A percentile compares a stretch with the other conserved stretches of the same genome.
Conservation (phyloP, 257 asterid species). For the Handroanthus guayacan region DNA sequence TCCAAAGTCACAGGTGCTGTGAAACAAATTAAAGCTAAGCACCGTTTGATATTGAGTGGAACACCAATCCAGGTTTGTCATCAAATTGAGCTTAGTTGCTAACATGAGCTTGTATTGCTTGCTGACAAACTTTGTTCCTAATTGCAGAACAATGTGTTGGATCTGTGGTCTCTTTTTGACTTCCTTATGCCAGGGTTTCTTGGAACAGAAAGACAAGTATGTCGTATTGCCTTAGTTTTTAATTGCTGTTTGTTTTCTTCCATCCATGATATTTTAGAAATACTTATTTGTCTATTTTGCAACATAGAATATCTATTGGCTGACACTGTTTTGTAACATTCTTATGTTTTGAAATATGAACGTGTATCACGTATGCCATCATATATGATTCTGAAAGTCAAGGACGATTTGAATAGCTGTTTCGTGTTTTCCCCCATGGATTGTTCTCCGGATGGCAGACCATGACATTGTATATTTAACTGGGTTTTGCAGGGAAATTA, state of each 20-base stretch:
- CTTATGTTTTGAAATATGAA: conserved; percentile 14
- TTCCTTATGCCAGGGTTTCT: conserved; percentile 99
- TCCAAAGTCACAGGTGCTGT: conserved; percentile 95
- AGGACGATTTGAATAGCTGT: conserved; percentile 18
- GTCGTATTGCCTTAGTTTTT: conserved; percentile 38
- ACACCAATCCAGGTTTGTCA: conserved; percentile 94
- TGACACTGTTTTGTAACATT: not conserved
- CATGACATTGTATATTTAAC: conserved; percentile 12
- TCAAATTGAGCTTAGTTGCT: conserved; percentile 36
- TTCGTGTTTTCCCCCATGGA: conserved; percentile 19
- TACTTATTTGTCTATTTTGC: not conserved
- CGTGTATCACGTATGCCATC: not conserved
- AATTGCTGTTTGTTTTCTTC: conserved; percentile 10
- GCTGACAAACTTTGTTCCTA: conserved; percentile 40
- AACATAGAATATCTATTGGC: conserved; percentile 7
- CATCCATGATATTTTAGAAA: not conserved
- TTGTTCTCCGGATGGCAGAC: conserved; percentile 16
- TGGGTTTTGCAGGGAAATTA: conserved; percentile 12
- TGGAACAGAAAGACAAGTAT: conserved; percentile 99
- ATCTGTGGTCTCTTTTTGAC: conserved; percentile 99
- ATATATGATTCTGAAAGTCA: conserved; percentile 3
- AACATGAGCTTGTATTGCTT: conserved; percentile 26
- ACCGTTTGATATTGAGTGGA: conserved; percentile 97
- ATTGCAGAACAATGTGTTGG: conserved; percentile 98
- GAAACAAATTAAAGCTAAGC: conserved; percentile 92